phyloP scores from a whole-genome alignment of 768 basidiomycete species.

The Coprinopsis cinerea region DNA sequence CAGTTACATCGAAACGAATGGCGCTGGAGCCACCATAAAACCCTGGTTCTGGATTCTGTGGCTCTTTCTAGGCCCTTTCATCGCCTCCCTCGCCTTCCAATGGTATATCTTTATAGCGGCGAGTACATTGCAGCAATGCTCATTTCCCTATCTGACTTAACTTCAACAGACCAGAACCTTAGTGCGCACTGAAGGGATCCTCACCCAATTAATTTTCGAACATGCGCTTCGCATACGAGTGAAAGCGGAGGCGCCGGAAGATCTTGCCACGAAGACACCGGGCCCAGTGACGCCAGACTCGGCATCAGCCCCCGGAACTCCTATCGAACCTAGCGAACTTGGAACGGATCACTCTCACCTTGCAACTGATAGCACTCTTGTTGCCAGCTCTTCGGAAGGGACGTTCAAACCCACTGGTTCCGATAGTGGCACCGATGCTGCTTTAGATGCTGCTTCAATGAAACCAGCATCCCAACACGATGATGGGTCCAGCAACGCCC shows the following conservation, averaged over 20 bases:
- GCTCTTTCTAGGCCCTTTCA: conserved; percentile 42
- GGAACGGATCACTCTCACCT: conserved; percentile 8
- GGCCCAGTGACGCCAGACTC: conserved; percentile 14
- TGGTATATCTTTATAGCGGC: conserved; percentile 49
- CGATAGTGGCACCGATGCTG: neutral
- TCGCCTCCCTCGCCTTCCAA: conserved; percentile 42
- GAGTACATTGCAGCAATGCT: conserved; percentile 6
- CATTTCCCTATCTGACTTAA: conserved; percentile 12
- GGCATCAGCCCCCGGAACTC: conserved; percentile 12
- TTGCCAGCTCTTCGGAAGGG: neutral
- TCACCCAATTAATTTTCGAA: conserved; percentile 38
- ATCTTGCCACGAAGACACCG: neutral
- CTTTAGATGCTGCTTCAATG: neutral
- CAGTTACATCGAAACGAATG: conserved; percentile 52
- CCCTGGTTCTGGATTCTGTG: conserved; percentile 65
- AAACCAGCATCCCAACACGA: neutral
- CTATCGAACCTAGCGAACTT: neutral
- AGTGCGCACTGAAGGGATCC: conserved; percentile 42
- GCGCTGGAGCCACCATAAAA: conserved; percentile 38
- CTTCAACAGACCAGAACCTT: conserved; percentile 40
- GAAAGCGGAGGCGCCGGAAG: conserved; percentile 34
- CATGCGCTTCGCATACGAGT: conserved; percentile 55
- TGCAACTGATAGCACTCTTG: conserved; percentile 2
- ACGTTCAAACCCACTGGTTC: conserved; percentile 5
- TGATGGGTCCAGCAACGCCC: conserved; percentile 11